phyloP scores from a whole-genome alignment of 2,329 filamentous ascomycete genomes.

The Dactylellina sp. region DNA sequence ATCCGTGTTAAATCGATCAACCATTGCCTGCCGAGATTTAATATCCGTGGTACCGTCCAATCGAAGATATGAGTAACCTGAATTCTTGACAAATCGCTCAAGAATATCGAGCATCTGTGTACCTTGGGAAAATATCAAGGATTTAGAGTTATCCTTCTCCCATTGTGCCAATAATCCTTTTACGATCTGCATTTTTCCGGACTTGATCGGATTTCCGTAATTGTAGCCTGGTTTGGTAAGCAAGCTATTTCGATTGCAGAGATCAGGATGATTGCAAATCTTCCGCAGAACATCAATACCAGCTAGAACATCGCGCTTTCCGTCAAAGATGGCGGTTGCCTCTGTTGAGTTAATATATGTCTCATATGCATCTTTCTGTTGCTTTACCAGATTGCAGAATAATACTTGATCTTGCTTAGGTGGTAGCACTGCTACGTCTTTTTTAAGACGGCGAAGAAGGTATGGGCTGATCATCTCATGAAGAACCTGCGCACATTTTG shows the following conservation, averaged over 20 bases:
- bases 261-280: slow-evolving; percentile 96
- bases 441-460: slow-evolving; percentile 89
- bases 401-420: slow-evolving; percentile 97
- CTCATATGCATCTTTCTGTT: slow-evolving; percentile 84
- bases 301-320: slow-evolving; percentile 80
- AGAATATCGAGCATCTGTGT: slow-evolving; percentile 96
- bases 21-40: slow-evolving; percentile 85
- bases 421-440: slow-evolving; percentile 90
- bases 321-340: slow-evolving; percentile 79
- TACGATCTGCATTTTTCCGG: slow-evolving; percentile 95
- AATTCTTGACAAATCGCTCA: slow-evolving; percentile 78
- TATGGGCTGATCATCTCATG: slow-evolving; percentile 96
- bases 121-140: slow-evolving; percentile 90
- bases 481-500: slow-evolving; percentile 90
- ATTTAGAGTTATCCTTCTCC: slow-evolving; percentile 93
- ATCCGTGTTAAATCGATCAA: slow-evolving; percentile 90
- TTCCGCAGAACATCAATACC: slow-evolving; percentile 94
- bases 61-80: slow-evolving; percentile 79
- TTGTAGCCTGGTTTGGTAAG: slow-evolving; percentile 72
- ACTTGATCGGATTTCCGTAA: slow-evolving; percentile 82
- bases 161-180: slow-evolving; percentile 87
- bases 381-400: slow-evolving; percentile 88
- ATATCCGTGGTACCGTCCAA: slow-evolving; percentile 96
- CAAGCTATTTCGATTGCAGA: slow-evolving; percentile 74
- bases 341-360: slow-evolving; percentile 84